Percentiles rank a stretch among this genome's conserved stretches.
These are phyloP conservation scores for Massospora cicadina DNA, from an alignment of 371 early-diverging fungal species.

Conservation along the genomic window DNA sequence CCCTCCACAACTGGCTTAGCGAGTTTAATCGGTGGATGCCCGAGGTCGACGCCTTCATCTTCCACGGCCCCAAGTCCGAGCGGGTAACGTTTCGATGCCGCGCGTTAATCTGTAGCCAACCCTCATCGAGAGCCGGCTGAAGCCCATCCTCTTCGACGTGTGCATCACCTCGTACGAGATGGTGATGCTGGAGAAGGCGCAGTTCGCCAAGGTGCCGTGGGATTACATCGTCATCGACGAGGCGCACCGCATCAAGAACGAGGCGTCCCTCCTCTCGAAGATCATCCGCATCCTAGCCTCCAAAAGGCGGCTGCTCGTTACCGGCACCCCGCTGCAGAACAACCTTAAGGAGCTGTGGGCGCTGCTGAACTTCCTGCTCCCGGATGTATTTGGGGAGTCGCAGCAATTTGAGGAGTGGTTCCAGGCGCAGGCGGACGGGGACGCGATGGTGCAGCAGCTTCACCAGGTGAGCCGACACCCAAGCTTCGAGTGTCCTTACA, in stretches of 20 bases:
- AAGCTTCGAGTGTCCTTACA: not conserved
- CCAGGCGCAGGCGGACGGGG: not conserved
- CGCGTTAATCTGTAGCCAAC: not conserved
- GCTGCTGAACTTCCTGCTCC: constrained; percentile 93
- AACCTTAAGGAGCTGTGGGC: constrained; percentile 99
- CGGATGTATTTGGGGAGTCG: constrained; percentile 82
- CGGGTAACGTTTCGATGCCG: constrained; percentile 29
- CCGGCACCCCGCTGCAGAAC: constrained; percentile 99
- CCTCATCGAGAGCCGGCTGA: constrained; percentile 22
- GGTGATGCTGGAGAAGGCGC: constrained; percentile 73
- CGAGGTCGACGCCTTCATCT: constrained; percentile 26
- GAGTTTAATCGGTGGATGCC: constrained; percentile 94
- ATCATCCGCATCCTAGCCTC: constrained; percentile 79
- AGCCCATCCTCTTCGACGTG: constrained; percentile 65
- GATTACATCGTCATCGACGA: constrained; percentile 96
- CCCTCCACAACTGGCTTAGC: constrained; percentile 93
- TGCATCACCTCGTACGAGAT: constrained; percentile 98
- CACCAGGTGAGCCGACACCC: constrained; percentile 1
- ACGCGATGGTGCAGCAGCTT: constrained; percentile 1
- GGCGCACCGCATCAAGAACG: constrained; percentile 99
- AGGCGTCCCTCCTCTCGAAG: constrained; percentile 85
- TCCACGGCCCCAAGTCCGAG: not conserved
- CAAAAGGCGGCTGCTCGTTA: constrained; percentile 84
- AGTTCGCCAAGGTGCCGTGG: constrained; percentile 78
- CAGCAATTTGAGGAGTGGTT: constrained; percentile 92